Conservation (phyloP, 2,329 filamentous ascomycete genomes). For the Exophiala spinifera region DNA sequence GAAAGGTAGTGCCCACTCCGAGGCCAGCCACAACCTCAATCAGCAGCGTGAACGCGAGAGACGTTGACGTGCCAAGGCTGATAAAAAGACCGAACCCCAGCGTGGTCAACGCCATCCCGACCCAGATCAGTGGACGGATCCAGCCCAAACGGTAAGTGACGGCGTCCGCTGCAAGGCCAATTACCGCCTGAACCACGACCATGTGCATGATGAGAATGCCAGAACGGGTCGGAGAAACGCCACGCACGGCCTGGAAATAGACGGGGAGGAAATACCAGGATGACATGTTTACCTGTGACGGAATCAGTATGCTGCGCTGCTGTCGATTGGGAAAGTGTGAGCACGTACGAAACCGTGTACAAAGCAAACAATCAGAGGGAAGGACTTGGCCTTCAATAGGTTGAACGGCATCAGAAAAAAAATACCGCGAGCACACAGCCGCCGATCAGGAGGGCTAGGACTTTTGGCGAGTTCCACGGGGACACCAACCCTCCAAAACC, state of each 20-base stretch:
- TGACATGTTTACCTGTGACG: background rate
- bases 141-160: constrained; percentile 48
- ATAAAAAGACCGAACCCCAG: constrained; percentile 49
- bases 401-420: constrained; percentile 73
- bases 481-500: constrained; percentile 74
- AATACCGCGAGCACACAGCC: constrained; percentile 60
- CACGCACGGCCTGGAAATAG: constrained; percentile 66
- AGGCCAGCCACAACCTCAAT: constrained; percentile 41
- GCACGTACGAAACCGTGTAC: constrained; percentile 35
- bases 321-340: background rate
- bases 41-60: constrained; percentile 42
- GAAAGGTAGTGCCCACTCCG: constrained; percentile 49
- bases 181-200: constrained; percentile 46
- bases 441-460: constrained; percentile 74
- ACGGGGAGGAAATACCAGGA: constrained; percentile 61
- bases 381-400: constrained; percentile 64
- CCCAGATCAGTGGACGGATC: constrained; percentile 46
- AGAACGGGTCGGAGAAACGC: constrained; percentile 57
- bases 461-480: constrained; percentile 71
- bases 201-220: constrained; percentile 60
- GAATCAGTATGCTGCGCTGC: constrained; percentile 23
- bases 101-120: constrained; percentile 40
- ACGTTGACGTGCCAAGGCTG: constrained; percentile 40
- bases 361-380: constrained; percentile 54
- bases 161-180: constrained; percentile 45